A percentile compares a stretch with the other conserved stretches of the same genome.
Evolutionary conservation across 2,329 filamentous ascomycete species (phyloP).

Genomic region (Albophoma yamanashiensis): DNA sequence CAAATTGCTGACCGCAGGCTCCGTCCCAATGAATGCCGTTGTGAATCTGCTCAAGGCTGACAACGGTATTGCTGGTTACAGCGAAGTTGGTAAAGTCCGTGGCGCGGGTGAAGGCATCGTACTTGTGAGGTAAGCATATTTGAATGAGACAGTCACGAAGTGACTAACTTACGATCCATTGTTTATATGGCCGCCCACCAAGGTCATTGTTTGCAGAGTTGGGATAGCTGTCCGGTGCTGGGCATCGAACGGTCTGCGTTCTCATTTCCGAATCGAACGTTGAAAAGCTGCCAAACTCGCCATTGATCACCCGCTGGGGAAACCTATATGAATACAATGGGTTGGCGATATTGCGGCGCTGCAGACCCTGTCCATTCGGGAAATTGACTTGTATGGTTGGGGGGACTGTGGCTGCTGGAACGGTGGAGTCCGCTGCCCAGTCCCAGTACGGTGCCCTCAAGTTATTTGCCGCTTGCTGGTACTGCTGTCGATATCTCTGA

Average conservation of each 20-base stretch:
- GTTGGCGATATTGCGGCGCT: conserved; percentile 30
- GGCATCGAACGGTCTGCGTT: conserved; percentile 29
- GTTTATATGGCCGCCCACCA: conserved; percentile 20
- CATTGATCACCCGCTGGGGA: conserved; percentile 25
- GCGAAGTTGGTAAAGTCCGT: conserved; percentile 23
- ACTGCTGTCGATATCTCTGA: conserved; percentile 18
- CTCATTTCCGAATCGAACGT: conserved; percentile 14
- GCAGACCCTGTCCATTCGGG: conserved; percentile 21
- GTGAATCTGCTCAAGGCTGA: conserved; percentile 32
- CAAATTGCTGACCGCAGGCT: conserved; percentile 28
- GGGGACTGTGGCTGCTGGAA: conserved; percentile 28
- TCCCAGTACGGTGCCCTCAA: conserved; percentile 45
- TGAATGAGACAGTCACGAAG: not conserved
- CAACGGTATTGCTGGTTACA: conserved; percentile 20
- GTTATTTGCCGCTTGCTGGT: conserved; percentile 31
- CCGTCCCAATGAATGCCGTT: conserved; percentile 30
- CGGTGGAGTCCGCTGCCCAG: conserved; percentile 31
- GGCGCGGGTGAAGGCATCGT: conserved; percentile 27
- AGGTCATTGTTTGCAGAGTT: conserved; percentile 25
- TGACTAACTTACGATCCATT: conserved; percentile 26
- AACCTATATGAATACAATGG: conserved; percentile 42
- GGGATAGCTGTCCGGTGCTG: conserved; percentile 25
- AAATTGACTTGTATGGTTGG: conserved; percentile 28
- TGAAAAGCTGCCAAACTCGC: conserved; percentile 26
- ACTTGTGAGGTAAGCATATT: conserved; percentile 14